These are phyloP conservation scores for Bryum argenteum DNA, from an alignment of 225 moss, liverwort and hornwort genomes.

Conservation along the genomic window DNA sequence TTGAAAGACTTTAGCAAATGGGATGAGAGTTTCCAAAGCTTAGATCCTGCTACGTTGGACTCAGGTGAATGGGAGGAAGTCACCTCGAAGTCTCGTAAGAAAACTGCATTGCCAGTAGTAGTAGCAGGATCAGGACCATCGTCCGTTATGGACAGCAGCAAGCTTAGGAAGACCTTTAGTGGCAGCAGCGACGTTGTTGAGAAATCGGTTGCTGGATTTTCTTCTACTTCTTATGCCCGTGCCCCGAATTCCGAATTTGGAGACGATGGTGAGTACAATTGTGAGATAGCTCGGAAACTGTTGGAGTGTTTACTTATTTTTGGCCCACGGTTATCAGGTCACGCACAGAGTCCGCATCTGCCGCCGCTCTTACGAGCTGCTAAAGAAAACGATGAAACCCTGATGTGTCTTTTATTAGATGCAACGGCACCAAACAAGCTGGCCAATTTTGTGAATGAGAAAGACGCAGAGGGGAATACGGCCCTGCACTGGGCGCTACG, in stretches of 20 bases:
- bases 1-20: slow-evolving; percentile 80
- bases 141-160: slow-evolving; percentile 57
- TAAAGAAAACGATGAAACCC: slow-evolving; percentile 81
- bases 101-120: slow-evolving; percentile 41
- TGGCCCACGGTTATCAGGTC: slow-evolving; percentile 79
- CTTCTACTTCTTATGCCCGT: too few species aligned
- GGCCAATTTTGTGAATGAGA: slow-evolving; percentile 71
- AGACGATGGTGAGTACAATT: slow-evolving; percentile 75
- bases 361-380: slow-evolving; percentile 90
- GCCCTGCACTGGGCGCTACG: slow-evolving; percentile 94
- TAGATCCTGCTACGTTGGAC: slow-evolving; percentile 69
- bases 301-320: slow-evolving; percentile 92
- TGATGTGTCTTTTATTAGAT: slow-evolving; percentile 75
- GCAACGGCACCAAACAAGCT: slow-evolving; percentile 64
- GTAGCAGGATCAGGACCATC: slow-evolving; percentile 48
- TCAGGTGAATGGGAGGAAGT: slow-evolving; percentile 92
- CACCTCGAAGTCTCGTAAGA: slow-evolving; percentile 74
- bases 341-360: slow-evolving; percentile 84
- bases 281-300: slow-evolving; percentile 87
- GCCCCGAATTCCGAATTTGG: slow-evolving; percentile 9
- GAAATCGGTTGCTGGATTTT: slow-evolving; percentile 21
- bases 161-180: slow-evolving; percentile 73
- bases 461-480: slow-evolving; percentile 87
- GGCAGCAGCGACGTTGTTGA: slow-evolving; percentile 64
- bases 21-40: slow-evolving; percentile 78